Evolutionary conservation across 176 grass and related monocot genomes (phyloP).

Genomic region (Zoysia pacifica): DNA sequence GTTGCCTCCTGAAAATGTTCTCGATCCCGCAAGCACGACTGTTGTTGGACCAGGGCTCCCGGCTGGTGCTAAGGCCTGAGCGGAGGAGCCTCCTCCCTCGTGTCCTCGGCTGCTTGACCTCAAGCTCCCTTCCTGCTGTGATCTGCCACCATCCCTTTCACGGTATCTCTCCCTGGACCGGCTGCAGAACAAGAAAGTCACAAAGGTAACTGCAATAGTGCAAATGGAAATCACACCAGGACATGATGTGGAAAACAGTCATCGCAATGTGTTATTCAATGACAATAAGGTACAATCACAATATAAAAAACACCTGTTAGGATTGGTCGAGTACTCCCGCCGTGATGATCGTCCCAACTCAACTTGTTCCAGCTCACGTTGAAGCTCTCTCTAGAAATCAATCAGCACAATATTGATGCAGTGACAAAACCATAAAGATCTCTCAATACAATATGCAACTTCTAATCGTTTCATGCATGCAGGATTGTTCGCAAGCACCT

Average conservation of each 20-base stretch:
- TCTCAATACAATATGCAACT: background rate
- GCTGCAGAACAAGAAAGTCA: constrained; percentile 34
- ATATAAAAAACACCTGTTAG: constrained; percentile 51
- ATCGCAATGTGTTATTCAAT: background rate
- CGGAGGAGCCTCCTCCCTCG: constrained; percentile 39
- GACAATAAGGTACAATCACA: background rate
- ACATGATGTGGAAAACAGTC: background rate
- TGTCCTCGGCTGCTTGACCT: constrained; percentile 69
- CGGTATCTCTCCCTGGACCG: constrained; percentile 78
- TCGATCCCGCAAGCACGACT: constrained; percentile 53
- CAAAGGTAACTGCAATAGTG: background rate
- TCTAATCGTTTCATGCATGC: background rate
- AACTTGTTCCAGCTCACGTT: constrained; percentile 86
- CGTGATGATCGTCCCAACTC: constrained; percentile 80
- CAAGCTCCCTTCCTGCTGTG: constrained; percentile 64
- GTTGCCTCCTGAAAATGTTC: constrained; percentile 58
- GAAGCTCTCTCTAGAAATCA: constrained; percentile 76
- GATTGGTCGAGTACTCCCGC: constrained; percentile 66
- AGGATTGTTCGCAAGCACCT: background rate
- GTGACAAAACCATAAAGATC: background rate
- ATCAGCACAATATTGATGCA: background rate
- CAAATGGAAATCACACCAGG: background rate
- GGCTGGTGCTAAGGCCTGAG: background rate
- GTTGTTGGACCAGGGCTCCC: background rate
- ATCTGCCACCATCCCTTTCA: constrained; percentile 69